Base-by-base conservation (phyloP, 2,329 filamentous ascomycete genomes). In the Arthrobotrys conoides region DNA sequence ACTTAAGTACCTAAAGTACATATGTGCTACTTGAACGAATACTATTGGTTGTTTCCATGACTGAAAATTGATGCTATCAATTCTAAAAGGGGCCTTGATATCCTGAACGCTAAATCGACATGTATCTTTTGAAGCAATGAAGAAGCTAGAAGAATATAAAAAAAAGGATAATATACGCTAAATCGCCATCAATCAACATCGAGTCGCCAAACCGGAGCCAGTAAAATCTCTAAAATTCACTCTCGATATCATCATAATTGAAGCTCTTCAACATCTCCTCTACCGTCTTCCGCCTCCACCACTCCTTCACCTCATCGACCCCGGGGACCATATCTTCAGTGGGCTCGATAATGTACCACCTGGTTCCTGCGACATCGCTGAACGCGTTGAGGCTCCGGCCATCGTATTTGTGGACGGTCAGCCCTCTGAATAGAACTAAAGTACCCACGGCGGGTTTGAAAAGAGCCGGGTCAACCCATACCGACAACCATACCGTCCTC, bases 341-440 rank as follows among this genome's bases (percentile, higher is more conserved):
- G 14, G 76, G 70, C 36, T 76, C 76, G 14, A 71, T 30, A 16
- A 64, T 44, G 27, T 38, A 57, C 71, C 76, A 76, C 6, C 61
- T 22, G 2, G 33, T 69, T 20, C 33, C 44, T 12, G 59, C 55
- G 6, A 71, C 24, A 10, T 72, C 72, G 8, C 49, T 65, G 36
- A 72, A 81, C 59, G 77, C 78, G 20, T 80, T 80, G 46, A 80
- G 18, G 30, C 78, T 80, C 36, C 78, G 36, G 8, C 73, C 75
- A 22, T 78, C 78, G 55, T 65, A 80, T 16, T 57, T 55, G 20
- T 80, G 73, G 14, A 80, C 63, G 3, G 72, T 78, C 55, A 80
- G 36, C 1, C 73, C 68, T 22, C 78, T 57, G 49, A 80, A 80
- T 24, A 77, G 27, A 2, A 80, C 55, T 18, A 69, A 78, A 5